Conservation (phyloP, 2,329 filamentous ascomycete genomes). For the Fonsecaea nubica region DNA sequence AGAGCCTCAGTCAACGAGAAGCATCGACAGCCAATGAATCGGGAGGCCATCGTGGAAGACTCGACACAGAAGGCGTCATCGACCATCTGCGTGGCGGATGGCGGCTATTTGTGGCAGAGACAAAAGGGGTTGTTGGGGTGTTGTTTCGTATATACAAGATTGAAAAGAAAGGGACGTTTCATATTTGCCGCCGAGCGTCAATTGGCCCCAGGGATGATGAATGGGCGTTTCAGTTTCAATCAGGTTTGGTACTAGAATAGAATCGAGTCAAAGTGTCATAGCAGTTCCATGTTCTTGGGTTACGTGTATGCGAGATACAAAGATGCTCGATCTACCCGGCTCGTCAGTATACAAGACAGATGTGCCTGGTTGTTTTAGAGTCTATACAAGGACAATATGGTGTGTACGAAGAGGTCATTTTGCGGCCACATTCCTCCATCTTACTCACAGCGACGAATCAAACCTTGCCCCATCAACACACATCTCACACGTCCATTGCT, state of each 20-base stretch:
- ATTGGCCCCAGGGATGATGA: too few species aligned
- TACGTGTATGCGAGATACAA: too few species aligned
- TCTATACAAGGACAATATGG: too few species aligned
- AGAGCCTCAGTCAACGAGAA: not conserved
- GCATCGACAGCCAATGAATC: slow-evolving; percentile 27
- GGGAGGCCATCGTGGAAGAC: not conserved
- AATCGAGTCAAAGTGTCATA: too few species aligned
- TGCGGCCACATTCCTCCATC: not conserved
- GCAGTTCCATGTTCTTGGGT: too few species aligned
- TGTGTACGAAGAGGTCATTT: not conserved
- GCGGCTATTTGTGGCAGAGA: slow-evolving; percentile 30
- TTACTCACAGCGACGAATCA: not conserved
- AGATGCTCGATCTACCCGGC: too few species aligned
- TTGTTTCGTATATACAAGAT: slow-evolving; percentile 3
- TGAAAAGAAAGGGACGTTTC: not conserved
- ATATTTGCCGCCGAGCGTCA: not conserved
- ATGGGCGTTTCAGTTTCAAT: too few species aligned
- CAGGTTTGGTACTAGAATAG: too few species aligned
- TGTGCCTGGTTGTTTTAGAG: too few species aligned
- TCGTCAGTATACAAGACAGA: too few species aligned
- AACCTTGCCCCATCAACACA: not conserved
- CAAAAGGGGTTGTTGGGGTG: slow-evolving; percentile 7
- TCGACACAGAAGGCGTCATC: slow-evolving; percentile 24
- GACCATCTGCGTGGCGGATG: slow-evolving; percentile 4
- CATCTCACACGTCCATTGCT: not conserved